A percentile compares a stretch with the other conserved stretches of the same genome.
Conservation (phyloP, 2,329 filamentous ascomycete genomes). For the Colletotrichum noveboracense region DNA sequence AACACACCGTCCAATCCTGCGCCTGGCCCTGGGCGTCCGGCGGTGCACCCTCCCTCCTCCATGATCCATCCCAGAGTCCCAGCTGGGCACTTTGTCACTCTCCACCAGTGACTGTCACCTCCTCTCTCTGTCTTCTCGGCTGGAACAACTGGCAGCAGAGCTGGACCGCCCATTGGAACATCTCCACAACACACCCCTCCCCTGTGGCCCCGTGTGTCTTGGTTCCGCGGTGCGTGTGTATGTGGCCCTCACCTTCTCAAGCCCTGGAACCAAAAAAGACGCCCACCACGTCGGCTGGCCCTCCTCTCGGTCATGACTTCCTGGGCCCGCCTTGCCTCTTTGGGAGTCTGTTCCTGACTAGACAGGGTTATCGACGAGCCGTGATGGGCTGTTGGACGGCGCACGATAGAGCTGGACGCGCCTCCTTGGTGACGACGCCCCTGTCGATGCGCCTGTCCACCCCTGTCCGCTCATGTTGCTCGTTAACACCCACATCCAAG, state of each 20-base stretch:
- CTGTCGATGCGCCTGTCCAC: background rate
- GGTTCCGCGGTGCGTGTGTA: background rate
- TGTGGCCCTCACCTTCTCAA: background rate
- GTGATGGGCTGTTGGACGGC: background rate
- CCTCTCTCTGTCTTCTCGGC: background rate
- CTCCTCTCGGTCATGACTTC: constrained; percentile 14
- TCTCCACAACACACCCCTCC: background rate
- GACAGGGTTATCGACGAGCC: background rate
- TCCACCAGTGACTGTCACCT: background rate
- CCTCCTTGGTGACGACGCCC: background rate
- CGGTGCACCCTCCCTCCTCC: background rate
- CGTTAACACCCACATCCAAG: constrained; percentile 4
- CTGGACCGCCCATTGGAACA: background rate
- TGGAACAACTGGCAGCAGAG: background rate
- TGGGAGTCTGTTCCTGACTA: constrained; percentile 15
- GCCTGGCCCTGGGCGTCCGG: background rate
- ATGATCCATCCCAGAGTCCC: background rate
- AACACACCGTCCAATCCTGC: constrained; percentile 12
- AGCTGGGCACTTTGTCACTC: background rate
- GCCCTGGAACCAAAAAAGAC: background rate
- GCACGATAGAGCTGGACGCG: constrained; percentile 3
- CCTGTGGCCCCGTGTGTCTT: background rate
- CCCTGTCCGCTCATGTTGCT: background rate
- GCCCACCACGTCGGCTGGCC: background rate
- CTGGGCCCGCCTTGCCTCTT: constrained; percentile 1